Percentiles rank a stretch among this genome's conserved stretches.
Conservation (phyloP, 768 basidiomycete species). For the Calocera cornea region DNA sequence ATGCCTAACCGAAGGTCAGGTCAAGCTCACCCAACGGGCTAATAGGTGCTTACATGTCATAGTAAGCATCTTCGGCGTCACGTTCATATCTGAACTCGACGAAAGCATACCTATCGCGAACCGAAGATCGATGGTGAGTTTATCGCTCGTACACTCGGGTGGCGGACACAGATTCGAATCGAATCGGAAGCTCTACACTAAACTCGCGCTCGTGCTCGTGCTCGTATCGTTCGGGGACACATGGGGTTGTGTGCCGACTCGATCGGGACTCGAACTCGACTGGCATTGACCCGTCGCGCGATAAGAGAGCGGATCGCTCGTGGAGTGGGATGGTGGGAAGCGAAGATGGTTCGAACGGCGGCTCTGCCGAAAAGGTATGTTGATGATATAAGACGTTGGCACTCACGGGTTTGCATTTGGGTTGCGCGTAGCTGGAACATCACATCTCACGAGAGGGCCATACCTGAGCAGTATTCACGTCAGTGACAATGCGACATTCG, state of each 20-base stretch:
- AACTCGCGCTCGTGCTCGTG: constrained; percentile 1
- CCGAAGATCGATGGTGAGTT: constrained; percentile 13
- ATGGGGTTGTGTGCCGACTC: background rate
- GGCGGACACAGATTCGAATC: background rate
- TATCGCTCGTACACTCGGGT: background rate
- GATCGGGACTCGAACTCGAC: constrained; percentile 5
- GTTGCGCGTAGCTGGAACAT: constrained; percentile 77
- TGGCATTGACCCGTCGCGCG: background rate
- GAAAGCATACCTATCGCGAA: constrained; percentile 57
- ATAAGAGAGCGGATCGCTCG: background rate
- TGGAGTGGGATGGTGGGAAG: background rate
- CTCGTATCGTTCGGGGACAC: constrained; percentile 1
- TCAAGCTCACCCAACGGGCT: background rate
- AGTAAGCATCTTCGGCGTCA: constrained; percentile 72
- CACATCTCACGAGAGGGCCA: constrained; percentile 74
- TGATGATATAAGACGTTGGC: constrained; percentile 13
- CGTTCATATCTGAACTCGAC: constrained; percentile 67
- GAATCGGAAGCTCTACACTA: background rate
- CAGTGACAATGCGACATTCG: constrained; percentile 4
- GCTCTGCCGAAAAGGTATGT: background rate
- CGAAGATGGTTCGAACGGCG: background rate
- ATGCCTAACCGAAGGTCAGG: constrained; percentile 38
- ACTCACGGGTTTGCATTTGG: constrained; percentile 75
- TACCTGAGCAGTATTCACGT: constrained; percentile 35
- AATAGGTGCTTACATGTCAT: constrained; percentile 50